Evolutionary conservation across 768 basidiomycete species (phyloP).

Genomic region (Mycena kentingensis): DNA sequence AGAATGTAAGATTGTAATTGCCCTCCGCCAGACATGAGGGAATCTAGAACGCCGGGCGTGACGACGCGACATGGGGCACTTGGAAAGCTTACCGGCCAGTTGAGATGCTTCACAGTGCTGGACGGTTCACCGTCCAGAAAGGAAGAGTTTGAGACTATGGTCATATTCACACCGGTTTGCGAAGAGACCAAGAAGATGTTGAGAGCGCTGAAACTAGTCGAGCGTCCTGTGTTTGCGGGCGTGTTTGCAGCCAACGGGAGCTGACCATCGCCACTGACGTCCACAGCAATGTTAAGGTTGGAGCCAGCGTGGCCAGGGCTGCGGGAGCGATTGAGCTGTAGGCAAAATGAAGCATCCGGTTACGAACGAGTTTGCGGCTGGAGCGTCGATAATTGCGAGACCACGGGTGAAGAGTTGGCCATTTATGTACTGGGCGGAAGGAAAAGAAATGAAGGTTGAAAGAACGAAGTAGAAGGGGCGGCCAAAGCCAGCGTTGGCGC

Average conservation of each 20-base stretch:
- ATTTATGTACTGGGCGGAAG: conserved; percentile 28
- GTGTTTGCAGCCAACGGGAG: conserved; percentile 32
- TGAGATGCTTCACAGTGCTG: conserved; percentile 37
- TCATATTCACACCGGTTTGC: conserved; percentile 33
- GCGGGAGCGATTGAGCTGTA: too few species aligned
- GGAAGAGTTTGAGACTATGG: conserved; percentile 31
- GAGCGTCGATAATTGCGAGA: conserved; percentile 39
- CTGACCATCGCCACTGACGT: conserved; percentile 41
- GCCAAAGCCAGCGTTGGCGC: too few species aligned
- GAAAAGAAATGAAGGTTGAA: conserved; percentile 14
- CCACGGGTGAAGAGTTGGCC: conserved; percentile 38
- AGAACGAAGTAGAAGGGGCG: conserved; percentile 1
- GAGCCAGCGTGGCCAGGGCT: conserved; percentile 33
- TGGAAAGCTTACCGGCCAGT: too few species aligned
- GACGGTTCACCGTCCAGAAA: conserved; percentile 36
- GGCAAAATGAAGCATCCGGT: too few species aligned
- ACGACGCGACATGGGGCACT: too few species aligned
- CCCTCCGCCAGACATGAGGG: conserved; percentile 40
- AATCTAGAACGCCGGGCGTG: too few species aligned
- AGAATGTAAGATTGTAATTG: conserved; percentile 44
- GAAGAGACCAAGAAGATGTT: conserved; percentile 42
- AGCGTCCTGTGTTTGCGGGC: conserved; percentile 30
- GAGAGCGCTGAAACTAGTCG: conserved; percentile 35
- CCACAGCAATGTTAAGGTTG: conserved; percentile 14
- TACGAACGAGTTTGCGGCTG: conserved; percentile 37